Evolutionary conservation across 2,329 filamentous ascomycete species (phyloP).

Genomic region (Sclerotinia spermophila): DNA sequence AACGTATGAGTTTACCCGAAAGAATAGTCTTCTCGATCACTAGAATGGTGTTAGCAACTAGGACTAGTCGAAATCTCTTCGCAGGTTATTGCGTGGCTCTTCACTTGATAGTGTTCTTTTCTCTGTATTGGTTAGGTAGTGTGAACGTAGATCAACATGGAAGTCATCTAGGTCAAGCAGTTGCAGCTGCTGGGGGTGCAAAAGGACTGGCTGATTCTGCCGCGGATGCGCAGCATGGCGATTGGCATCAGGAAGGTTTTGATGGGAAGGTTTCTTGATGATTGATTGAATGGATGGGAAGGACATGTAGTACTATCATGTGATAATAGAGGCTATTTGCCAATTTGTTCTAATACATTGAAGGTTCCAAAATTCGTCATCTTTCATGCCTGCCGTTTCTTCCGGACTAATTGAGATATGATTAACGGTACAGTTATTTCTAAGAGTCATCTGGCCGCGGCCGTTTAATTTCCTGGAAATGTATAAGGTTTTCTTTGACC

Average conservation of each 20-base stretch:
- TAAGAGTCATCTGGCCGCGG: slow-evolving; percentile 2
- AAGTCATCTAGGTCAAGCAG: slow-evolving; percentile 38
- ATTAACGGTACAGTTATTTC: background rate
- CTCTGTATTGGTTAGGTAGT: slow-evolving; percentile 79
- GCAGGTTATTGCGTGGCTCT: slow-evolving; percentile 86
- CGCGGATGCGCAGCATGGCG: slow-evolving; percentile 43
- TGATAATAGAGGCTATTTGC: slow-evolving; percentile 25
- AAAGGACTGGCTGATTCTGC: slow-evolving; percentile 40
- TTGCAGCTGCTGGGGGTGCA: slow-evolving; percentile 42
- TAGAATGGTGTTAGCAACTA: slow-evolving; percentile 82
- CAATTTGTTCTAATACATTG: slow-evolving; percentile 14
- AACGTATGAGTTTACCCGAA: slow-evolving; percentile 89
- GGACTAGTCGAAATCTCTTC: slow-evolving; percentile 90
- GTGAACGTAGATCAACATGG: slow-evolving; percentile 55
- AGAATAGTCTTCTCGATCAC: slow-evolving; percentile 87
- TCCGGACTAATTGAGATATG: background rate
- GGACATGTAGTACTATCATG: slow-evolving; percentile 30
- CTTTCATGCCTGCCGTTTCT: background rate
- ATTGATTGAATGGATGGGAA: background rate
- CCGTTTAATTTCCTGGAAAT: background rate
- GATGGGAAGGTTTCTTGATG: slow-evolving; percentile 31
- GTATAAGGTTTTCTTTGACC: background rate
- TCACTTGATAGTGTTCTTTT: slow-evolving; percentile 81
- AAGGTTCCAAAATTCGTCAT: slow-evolving; percentile 6
- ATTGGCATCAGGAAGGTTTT: slow-evolving; percentile 58